Conservation (phyloP, 768 basidiomycete species). For the Mycena latifolia region DNA sequence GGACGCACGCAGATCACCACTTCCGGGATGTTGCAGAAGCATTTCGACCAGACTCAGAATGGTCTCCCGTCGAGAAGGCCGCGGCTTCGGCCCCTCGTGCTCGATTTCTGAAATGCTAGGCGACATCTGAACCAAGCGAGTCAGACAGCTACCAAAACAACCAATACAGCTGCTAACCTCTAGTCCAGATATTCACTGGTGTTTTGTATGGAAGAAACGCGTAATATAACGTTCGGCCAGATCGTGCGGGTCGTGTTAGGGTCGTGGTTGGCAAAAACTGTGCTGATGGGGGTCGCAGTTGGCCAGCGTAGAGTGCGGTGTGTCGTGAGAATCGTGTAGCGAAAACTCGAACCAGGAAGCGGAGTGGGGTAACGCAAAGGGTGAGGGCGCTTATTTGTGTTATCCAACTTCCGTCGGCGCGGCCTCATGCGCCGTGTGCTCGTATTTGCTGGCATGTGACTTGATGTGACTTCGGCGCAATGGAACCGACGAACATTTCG, state of each 20-base stretch:
- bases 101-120: conserved; percentile 1
- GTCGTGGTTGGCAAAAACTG: conserved; percentile 23
- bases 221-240: conserved; percentile 19
- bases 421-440: too few relatives aligned
- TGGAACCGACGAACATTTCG: not conserved
- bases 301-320: not conserved
- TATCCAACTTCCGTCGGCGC: not conserved
- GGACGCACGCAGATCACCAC: conserved; percentile 46
- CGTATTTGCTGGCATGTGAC: not conserved
- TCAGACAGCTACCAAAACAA: not conserved
- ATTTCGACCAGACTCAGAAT: conserved; percentile 66
- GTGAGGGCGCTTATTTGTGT: conserved; percentile 6
- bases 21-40: conserved; percentile 55
- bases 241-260: conserved; percentile 12
- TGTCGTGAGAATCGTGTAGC: conserved; percentile 26
- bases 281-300: not conserved
- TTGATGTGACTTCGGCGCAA: not conserved
- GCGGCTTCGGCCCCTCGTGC: not conserved
- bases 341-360: conserved; percentile 8
- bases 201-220: conserved; percentile 19
- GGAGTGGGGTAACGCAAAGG: conserved; percentile 33
- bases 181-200: conserved; percentile 1
- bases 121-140: conserved; percentile 22
- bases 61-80: conserved; percentile 54
- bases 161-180: conserved; percentile 3